Conservation (phyloP, 202 grass and related monocot species). For the Brachypodium distachyon region DNA sequence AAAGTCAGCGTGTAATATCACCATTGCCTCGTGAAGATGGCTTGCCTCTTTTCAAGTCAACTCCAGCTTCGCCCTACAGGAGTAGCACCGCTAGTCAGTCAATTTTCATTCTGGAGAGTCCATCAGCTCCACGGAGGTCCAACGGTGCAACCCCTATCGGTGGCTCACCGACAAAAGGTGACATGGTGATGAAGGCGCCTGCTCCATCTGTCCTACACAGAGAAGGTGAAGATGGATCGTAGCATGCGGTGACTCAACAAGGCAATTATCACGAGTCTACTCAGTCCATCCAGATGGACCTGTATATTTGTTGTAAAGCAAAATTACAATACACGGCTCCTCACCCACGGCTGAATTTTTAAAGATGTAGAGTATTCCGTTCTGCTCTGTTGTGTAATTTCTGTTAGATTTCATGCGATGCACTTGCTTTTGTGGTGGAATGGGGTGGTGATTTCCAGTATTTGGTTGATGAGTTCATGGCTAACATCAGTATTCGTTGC, state of each 20-base stretch:
- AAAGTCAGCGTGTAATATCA: conserved; percentile 24
- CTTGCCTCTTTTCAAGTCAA: conserved; percentile 50
- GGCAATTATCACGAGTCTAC: background rate
- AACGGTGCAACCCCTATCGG: conserved; percentile 28
- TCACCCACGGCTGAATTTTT: background rate
- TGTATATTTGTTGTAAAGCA: conserved; percentile 28
- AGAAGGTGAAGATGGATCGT: conserved; percentile 19
- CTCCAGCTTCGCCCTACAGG: conserved; percentile 52
- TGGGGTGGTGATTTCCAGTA: background rate
- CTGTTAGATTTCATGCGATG: background rate
- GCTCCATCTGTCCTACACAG: conserved; percentile 32
- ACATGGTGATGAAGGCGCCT: conserved; percentile 50
- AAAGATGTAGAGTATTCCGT: background rate
- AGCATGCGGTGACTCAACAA: background rate
- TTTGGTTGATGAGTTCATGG: background rate
- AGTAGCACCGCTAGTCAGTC: conserved; percentile 40
- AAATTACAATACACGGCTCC: background rate
- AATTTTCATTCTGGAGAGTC: conserved; percentile 54
- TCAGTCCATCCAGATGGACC: background rate
- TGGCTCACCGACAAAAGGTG: conserved; percentile 7
- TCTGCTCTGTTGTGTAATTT: background rate
- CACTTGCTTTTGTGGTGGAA: background rate
- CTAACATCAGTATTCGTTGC: background rate
- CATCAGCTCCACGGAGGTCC: conserved; percentile 30
- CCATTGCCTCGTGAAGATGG: conserved; percentile 58